phyloP scores from a whole-genome alignment of 805 yeast species.

The Saturnispora diversa region DNA sequence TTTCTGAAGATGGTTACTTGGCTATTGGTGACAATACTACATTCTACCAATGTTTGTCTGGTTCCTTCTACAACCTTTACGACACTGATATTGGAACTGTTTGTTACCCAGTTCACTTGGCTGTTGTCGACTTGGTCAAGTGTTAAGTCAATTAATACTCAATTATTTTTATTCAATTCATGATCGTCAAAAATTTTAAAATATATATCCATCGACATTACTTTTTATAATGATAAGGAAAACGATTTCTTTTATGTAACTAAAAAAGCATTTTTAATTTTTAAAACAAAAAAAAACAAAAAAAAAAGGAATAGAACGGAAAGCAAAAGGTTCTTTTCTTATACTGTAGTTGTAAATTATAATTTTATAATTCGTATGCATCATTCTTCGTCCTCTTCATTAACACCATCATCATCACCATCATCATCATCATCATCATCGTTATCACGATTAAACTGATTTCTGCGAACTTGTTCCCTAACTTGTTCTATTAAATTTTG shows the following conservation, averaged over 20 bases:
- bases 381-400: background rate
- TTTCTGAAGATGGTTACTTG: constrained; percentile 37
- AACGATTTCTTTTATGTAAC: too few relatives aligned
- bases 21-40: constrained; percentile 41
- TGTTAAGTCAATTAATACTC: too few relatives aligned
- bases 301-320: too few relatives aligned
- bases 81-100: constrained; percentile 39
- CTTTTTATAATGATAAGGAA: too few relatives aligned
- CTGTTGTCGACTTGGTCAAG: constrained; percentile 36
- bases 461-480: constrained; percentile 7
- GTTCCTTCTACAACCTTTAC: constrained; percentile 50
- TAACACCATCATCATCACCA: constrained; percentile 2
- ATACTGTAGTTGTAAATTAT: too few relatives aligned
- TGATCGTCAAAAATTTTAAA: too few relatives aligned
- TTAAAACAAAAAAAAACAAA: too few relatives aligned
- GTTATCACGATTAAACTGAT: background rate
- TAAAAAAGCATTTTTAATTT: too few relatives aligned
- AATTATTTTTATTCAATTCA: too few relatives aligned
- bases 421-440: constrained; percentile 4
- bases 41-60: constrained; percentile 51
- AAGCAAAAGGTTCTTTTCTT: too few relatives aligned
- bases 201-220: too few relatives aligned
- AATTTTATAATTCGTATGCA: too few relatives aligned
- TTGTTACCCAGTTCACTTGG: constrained; percentile 39
- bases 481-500: constrained; percentile 12